Percentiles rank a stretch among this genome's conserved stretches.
Evolutionary conservation across 2,329 filamentous ascomycete species (phyloP).

Genomic region (Parafenestella ontariensis): DNA sequence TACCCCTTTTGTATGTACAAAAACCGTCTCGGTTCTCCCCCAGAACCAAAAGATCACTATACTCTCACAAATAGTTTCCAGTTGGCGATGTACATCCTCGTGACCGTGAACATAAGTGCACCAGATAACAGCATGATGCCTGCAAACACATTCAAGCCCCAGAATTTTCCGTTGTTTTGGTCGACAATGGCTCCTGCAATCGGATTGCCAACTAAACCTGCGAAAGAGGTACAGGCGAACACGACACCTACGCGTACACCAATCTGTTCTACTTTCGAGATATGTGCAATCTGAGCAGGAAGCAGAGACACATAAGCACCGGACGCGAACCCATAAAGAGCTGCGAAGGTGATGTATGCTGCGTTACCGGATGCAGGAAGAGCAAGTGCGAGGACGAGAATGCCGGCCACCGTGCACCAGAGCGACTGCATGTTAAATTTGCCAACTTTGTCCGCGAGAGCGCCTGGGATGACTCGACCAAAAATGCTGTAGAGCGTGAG

Average conservation of each 20-base stretch:
- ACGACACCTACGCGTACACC: slow-evolving; percentile 65
- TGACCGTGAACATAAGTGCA: slow-evolving; percentile 39
- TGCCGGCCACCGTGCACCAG: slow-evolving; percentile 46
- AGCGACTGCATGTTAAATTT: slow-evolving; percentile 57
- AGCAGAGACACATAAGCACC: slow-evolving; percentile 60
- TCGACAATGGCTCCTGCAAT: slow-evolving; percentile 56
- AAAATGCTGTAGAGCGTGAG: slow-evolving; percentile 52
- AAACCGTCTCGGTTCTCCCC: background rate
- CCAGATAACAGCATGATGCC: slow-evolving; percentile 61
- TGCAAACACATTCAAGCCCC: slow-evolving; percentile 70
- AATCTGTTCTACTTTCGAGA: slow-evolving; percentile 57
- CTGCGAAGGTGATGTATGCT: slow-evolving; percentile 54
- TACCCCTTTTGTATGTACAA: background rate
- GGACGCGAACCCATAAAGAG: slow-evolving; percentile 60
- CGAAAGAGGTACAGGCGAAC: slow-evolving; percentile 54
- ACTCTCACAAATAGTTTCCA: slow-evolving; percentile 30
- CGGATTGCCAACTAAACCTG: slow-evolving; percentile 58
- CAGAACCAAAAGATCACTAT: background rate
- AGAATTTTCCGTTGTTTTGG: slow-evolving; percentile 62
- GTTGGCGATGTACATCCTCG: slow-evolving; percentile 35
- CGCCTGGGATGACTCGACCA: slow-evolving; percentile 63
- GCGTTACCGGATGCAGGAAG: slow-evolving; percentile 54
- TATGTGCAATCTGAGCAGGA: slow-evolving; percentile 52
- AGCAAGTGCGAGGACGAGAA: slow-evolving; percentile 57
- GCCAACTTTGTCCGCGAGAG: slow-evolving; percentile 61